These are phyloP conservation scores for Chrysanthemum makinoi DNA, from an alignment of 129 eudicot species.

Conservation along the genomic window DNA sequence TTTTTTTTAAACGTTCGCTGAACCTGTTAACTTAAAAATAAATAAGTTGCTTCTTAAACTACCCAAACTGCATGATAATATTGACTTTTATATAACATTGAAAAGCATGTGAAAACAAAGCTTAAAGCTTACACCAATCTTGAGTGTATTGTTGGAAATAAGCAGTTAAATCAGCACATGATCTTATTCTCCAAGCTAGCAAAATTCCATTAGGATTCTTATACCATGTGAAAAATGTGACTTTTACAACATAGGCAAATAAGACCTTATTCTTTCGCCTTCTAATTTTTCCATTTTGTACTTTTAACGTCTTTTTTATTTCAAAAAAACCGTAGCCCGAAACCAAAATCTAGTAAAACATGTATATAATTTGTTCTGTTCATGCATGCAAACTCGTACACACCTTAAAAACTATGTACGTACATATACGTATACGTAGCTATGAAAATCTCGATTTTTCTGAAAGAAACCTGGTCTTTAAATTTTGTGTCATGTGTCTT, in stretches of 20 bases:
- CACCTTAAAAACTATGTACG: too few relatives aligned
- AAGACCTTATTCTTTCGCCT: background rate
- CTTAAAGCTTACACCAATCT: conserved; percentile 20
- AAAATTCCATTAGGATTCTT: conserved; percentile 5
- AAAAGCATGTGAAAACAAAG: conserved; percentile 32
- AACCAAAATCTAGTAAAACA: too few relatives aligned
- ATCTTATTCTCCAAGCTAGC: conserved; percentile 17
- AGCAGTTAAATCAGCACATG: background rate
- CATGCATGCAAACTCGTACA: too few relatives aligned
- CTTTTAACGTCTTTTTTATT: too few relatives aligned
- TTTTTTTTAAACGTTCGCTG: background rate
- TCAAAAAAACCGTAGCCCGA: too few relatives aligned
- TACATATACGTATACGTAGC: too few relatives aligned
- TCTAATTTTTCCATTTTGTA: too few relatives aligned
- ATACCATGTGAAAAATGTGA: background rate
- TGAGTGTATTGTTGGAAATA: conserved; percentile 12
- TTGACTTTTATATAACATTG: conserved; percentile 24
- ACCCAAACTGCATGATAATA: conserved; percentile 16
- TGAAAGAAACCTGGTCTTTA: too few relatives aligned
- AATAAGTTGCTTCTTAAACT: conserved; percentile 28
- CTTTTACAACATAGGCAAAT: background rate
- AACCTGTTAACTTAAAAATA: background rate
- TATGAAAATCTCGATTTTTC: too few relatives aligned
- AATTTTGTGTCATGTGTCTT: too few relatives aligned
- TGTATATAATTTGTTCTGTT: too few relatives aligned